Base-by-base conservation (phyloP, 345 rosid species). In the Eucalyptus cloeziana region DNA sequence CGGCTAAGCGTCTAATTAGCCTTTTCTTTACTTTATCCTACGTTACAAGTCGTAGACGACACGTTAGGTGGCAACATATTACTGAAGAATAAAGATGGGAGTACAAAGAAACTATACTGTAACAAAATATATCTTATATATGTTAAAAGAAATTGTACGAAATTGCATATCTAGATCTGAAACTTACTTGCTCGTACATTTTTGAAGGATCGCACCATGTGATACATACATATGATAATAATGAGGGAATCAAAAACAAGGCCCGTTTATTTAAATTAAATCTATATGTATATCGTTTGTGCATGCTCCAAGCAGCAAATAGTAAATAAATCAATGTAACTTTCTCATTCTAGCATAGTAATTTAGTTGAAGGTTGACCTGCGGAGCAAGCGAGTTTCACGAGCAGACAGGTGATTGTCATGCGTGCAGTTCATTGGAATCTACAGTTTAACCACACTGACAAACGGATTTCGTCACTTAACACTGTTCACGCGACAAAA, bases 11-110 rank as follows among this genome's bases (percentile, higher is more conserved):
- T 40, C 83, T 10, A 10, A 49, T n/a, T 49, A n/a, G 45, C 37
- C 13, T 51, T 27, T 49, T n/a, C 58, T 44, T 37, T 10, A 49
- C 86, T 52, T 67, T 88, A 30, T 88, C 90, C 86, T 54, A 10
- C 47, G 85, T 27, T 88, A 51, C 91, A 88, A 58, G 92, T 40
- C 93, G 94, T 92, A 85, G 86, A 88, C 90, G 93, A 76, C 92
- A 92, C 91, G 94, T 88, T 88, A 76, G 15, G 47, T 11, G 47
- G 47, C 45, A 76, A 37, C 83, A 2, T 10, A 76, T 37, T 37
- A 6, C 83, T 21, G 47, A 76, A 40, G 47, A 37, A 76, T 10
- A 76, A 91, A 37, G n/a, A 69, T 50, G 45, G 27, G 62, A 76
- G 83, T 76, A 71, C 83, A 10, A 37, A 76, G 25, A 69, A 69